These are phyloP conservation scores for Solanum paucissectum DNA, from an alignment of 257 asterid species.

Conservation along the genomic window DNA sequence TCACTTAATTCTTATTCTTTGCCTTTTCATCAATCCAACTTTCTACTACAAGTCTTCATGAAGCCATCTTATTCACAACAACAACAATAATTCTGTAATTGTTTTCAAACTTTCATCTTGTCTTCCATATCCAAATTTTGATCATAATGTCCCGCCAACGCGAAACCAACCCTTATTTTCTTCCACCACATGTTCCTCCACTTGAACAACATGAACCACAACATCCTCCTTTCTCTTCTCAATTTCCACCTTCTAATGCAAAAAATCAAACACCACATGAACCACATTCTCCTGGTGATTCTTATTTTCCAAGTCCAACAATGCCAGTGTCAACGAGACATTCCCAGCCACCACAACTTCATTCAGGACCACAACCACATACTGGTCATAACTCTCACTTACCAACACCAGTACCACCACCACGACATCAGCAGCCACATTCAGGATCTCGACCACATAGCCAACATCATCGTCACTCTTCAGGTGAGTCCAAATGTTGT, in stretches of 20 bases:
- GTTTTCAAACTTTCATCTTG: background rate
- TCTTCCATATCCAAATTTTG: background rate
- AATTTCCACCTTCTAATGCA: background rate
- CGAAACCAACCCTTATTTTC: constrained; percentile 35
- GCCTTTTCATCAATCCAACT: constrained; percentile 8
- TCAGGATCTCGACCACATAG: background rate
- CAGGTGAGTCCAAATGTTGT: background rate
- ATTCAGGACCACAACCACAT: background rate
- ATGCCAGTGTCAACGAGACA: background rate
- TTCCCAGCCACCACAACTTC: background rate
- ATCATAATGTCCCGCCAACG: constrained; percentile 7
- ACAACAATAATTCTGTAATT: background rate
- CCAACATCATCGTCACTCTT: background rate
- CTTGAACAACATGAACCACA: background rate
- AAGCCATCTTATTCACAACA: background rate
- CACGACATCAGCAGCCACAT: background rate
- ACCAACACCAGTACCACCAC: constrained; percentile 2
- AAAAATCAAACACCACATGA: background rate
- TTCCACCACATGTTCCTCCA: constrained; percentile 1
- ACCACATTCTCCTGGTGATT: background rate
- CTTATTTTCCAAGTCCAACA: background rate
- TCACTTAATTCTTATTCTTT: constrained; percentile 22
- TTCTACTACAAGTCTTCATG: background rate
- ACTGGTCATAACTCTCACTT: background rate
- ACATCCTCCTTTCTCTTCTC: background rate